These are phyloP conservation scores for Hemerocallis citrina DNA, from an alignment of 106 monocot species.

Conservation along the genomic window DNA sequence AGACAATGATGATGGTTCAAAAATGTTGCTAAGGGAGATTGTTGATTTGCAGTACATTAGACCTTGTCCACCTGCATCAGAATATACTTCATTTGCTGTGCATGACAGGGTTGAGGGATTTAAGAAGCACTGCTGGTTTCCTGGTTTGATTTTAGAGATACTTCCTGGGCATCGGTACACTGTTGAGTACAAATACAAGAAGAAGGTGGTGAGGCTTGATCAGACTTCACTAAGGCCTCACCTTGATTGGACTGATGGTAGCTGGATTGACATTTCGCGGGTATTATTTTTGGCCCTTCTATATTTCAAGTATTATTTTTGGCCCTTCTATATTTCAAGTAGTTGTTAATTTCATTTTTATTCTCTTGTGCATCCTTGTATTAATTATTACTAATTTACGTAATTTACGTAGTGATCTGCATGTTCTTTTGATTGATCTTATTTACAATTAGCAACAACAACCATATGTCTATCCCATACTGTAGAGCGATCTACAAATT, in stretches of 20 bases:
- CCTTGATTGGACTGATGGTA: slow-evolving; percentile 15
- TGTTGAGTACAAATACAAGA: slow-evolving; percentile 3
- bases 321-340: no score
- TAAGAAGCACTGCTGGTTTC: slow-evolving; percentile 16
- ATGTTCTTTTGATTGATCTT: no score
- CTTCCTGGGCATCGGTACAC: slow-evolving; percentile 8
- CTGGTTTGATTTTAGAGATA: slow-evolving; percentile 11
- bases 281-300: no score
- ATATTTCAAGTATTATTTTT: no score
- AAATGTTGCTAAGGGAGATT: slow-evolving; percentile 16
- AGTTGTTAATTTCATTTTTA: no score
- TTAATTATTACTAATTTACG: no score
- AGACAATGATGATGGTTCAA: background rate
- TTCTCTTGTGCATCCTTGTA: no score
- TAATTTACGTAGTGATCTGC: no score
- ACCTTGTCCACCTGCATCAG: background rate
- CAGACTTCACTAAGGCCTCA: slow-evolving; percentile 10
- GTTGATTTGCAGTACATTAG: slow-evolving; percentile 26
- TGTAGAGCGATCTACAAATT: no score
- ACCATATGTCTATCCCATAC: no score
- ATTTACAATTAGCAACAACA: no score
- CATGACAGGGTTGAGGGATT: slow-evolving; percentile 32
- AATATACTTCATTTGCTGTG: background rate
- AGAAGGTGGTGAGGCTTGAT: slow-evolving; percentile 9
- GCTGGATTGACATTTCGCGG: slow-evolving; percentile 15